These are phyloP conservation scores for Sphagnurus paluster DNA, from an alignment of 1,284 basidiomycete species.

Conservation along the genomic window DNA sequence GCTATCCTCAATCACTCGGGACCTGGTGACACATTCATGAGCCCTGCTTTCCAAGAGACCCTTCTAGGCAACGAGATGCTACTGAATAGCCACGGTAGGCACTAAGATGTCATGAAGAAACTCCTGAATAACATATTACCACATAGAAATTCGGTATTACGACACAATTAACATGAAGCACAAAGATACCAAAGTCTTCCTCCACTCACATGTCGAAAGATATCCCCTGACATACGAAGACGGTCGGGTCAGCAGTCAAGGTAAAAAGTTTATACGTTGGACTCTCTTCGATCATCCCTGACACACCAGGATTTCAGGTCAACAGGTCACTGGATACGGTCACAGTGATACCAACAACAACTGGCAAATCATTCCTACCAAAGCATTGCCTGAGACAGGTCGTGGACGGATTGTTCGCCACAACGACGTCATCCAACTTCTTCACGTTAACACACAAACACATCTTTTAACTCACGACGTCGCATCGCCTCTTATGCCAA, in stretches of 20 bases:
- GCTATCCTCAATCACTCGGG: constrained; percentile 89
- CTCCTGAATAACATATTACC: constrained; percentile 8
- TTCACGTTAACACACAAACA: constrained; percentile 86
- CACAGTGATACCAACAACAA: constrained; percentile 93
- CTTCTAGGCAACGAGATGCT: constrained; percentile 91
- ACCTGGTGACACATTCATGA: constrained; percentile 96
- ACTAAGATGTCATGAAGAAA: not conserved
- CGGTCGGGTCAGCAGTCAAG: constrained; percentile 93
- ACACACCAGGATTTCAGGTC: constrained; percentile 53
- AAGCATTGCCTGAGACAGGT: constrained; percentile 86
- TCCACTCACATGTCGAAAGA: constrained; percentile 89
- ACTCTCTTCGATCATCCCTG: not conserved
- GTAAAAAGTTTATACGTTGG: constrained; percentile 33
- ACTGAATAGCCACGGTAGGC: constrained; percentile 82
- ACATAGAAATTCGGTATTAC: constrained; percentile 87
- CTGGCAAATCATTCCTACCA: constrained; percentile 96
- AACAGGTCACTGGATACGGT: constrained; percentile 98
- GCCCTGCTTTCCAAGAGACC: constrained; percentile 96
- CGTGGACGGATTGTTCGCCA: constrained; percentile 88
- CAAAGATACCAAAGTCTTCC: constrained; percentile 89
- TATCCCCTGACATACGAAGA: constrained; percentile 97
- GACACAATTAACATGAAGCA: constrained; percentile 89
- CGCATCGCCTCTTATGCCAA: constrained; percentile 94
- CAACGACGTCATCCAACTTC: constrained; percentile 85
- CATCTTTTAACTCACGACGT: constrained; percentile 95